Evolutionary conservation across 208 protist genomes (phyloP).

Genomic region (Trypanosoma caninum): DNA sequence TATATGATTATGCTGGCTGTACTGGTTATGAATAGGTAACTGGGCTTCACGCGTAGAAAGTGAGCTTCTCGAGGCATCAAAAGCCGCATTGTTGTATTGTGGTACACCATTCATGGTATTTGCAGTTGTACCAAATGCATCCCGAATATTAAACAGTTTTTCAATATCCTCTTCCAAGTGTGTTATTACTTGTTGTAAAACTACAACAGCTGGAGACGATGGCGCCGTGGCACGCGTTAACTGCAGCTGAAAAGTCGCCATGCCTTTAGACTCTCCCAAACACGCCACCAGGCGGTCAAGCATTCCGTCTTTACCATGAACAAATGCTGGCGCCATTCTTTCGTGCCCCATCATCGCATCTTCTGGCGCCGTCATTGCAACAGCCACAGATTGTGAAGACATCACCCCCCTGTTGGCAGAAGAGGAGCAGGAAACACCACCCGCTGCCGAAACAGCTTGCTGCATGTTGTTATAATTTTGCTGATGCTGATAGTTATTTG

Average conservation of each 20-base stretch:
- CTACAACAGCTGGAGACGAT: background rate
- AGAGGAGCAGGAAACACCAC: background rate
- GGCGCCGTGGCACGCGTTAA: background rate
- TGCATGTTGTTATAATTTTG: background rate
- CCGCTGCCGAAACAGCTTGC: no score
- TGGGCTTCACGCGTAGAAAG: background rate
- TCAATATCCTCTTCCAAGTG: conserved; percentile 11
- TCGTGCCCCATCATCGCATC: background rate
- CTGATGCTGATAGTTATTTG: no score
- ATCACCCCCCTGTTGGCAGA: background rate
- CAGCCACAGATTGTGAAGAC: no score
- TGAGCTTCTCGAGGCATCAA: no score
- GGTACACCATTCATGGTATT: background rate
- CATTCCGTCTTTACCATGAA: background rate
- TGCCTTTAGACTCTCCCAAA: conserved; percentile 19
- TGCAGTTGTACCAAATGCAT: background rate
- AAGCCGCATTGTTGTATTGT: background rate
- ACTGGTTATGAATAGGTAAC: background rate
- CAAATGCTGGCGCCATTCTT: background rate
- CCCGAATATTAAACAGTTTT: background rate
- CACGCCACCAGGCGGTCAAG: conserved; percentile 3
- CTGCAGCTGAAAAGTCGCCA: conserved; percentile 7
- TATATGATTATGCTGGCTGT: no score
- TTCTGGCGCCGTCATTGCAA: background rate
- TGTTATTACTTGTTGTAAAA: conserved; percentile 3